phyloP scores from a whole-genome alignment of 192 early-diverging fungal genomes.

The Rhizoclosmatium globosum region DNA sequence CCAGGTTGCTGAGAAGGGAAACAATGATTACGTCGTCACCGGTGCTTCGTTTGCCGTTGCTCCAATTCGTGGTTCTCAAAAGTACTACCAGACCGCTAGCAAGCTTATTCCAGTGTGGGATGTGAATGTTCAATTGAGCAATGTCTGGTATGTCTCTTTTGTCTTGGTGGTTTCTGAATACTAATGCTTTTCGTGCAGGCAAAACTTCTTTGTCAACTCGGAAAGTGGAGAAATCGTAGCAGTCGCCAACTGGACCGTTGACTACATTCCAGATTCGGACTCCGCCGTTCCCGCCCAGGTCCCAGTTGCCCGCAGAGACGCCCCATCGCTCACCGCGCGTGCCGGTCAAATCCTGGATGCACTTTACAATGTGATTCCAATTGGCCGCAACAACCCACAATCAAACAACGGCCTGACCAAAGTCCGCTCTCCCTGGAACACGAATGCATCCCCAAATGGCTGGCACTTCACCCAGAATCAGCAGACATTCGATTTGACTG shows the following conservation, averaged over 20 bases:
- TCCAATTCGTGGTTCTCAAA: conserved; percentile 5
- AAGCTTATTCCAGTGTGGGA: conserved; percentile 30
- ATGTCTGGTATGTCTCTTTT: no score
- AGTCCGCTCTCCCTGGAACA: conserved; percentile 42
- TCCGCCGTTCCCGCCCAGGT: no score
- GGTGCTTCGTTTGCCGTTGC: conserved; percentile 16
- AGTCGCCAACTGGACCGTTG: conserved; percentile 2
- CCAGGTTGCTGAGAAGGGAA: not conserved
- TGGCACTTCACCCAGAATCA: conserved; percentile 11
- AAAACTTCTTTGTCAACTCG: conserved; percentile 12
- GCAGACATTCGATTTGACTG: not conserved
- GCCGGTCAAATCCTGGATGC: not conserved
- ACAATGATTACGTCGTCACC: not conserved
- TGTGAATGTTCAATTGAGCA: not conserved
- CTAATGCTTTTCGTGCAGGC: not conserved
- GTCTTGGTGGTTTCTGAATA: no score
- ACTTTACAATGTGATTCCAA: conserved; percentile 34
- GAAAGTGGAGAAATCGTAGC: conserved; percentile 1
- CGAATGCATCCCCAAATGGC: conserved; percentile 30
- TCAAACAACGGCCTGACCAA: conserved; percentile 23
- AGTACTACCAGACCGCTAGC: conserved; percentile 24
- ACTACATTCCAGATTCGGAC: not conserved
- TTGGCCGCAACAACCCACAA: conserved; percentile 6
- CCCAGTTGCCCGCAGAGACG: no score
- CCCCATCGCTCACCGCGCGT: not conserved